Evolutionary conservation across 129 eudicot species (phyloP).

Genomic region (Lactuca saligna): DNA sequence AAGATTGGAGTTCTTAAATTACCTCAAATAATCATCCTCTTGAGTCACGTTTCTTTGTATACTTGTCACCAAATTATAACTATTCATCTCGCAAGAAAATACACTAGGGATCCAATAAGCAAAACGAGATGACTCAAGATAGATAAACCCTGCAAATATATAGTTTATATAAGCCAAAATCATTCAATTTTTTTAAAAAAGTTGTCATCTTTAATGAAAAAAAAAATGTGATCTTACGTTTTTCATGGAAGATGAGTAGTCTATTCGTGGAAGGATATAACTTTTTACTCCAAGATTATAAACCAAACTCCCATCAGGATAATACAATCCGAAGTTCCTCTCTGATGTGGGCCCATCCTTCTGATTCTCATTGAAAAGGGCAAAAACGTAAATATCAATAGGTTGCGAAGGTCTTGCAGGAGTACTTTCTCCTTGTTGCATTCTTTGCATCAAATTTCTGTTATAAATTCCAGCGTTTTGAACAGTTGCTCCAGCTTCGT

Average conservation of each 20-base stretch:
- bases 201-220: no score
- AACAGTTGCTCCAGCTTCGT: constrained; percentile 79
- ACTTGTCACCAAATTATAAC: background rate
- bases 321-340: constrained; percentile 85
- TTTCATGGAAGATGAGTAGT: constrained; percentile 61
- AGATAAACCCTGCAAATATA: constrained; percentile 40
- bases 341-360: constrained; percentile 89
- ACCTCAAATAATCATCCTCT: constrained; percentile 42
- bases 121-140: constrained; percentile 31
- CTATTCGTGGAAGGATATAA: constrained; percentile 52
- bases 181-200: no score
- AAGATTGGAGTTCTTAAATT: constrained; percentile 18
- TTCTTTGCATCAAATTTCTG: constrained; percentile 71
- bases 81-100: constrained; percentile 31
- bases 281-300: constrained; percentile 80
- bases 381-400: constrained; percentile 75
- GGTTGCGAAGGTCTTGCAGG: constrained; percentile 77
- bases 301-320: constrained; percentile 80
- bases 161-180: background rate
- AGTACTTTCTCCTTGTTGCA: constrained; percentile 66
- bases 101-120: constrained; percentile 28
- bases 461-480: constrained; percentile 83
- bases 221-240: constrained; percentile 39
- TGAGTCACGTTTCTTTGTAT: constrained; percentile 26
- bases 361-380: constrained; percentile 85